These are phyloP conservation scores for Ailanthus altissimus DNA, from an alignment of 345 rosid species.

Conservation along the genomic window DNA sequence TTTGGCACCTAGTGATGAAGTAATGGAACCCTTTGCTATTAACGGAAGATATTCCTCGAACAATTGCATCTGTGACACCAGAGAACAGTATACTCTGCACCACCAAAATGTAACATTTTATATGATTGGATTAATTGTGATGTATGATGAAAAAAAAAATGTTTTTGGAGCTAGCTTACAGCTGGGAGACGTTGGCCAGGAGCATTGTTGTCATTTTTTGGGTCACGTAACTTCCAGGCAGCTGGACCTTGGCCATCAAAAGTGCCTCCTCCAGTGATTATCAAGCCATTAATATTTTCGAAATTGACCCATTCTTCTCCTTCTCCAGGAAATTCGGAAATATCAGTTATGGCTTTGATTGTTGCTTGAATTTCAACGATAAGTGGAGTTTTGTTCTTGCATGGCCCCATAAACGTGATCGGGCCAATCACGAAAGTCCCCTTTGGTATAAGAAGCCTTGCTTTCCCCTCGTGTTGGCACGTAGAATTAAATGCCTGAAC, in stretches of 20 bases:
- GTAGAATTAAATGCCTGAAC: conserved; percentile 45
- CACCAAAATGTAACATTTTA: not conserved
- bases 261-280: conserved; percentile 56
- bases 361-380: conserved; percentile 41
- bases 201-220: not conserved
- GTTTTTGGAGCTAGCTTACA: conserved; percentile 15
- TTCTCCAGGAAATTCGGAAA: conserved; percentile 20
- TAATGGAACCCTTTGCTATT: conserved; percentile 70
- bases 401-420: conserved; percentile 46
- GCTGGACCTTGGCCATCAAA: conserved; percentile 65
- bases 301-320: conserved; percentile 54
- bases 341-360: conserved; percentile 35
- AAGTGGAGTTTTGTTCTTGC: conserved; percentile 32
- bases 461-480: conserved; percentile 34
- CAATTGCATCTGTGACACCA: conserved; percentile 31
- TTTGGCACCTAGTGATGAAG: conserved; percentile 35
- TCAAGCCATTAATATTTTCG: conserved; percentile 40
- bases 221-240: conserved; percentile 47
- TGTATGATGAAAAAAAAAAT: no score
- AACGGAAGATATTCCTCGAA: conserved; percentile 48
- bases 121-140: no score
- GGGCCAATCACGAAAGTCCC: conserved; percentile 43
- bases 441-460: conserved; percentile 40
- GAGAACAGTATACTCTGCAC: conserved; percentile 47
- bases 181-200: conserved; percentile 31